phyloP scores from a whole-genome alignment of 306 rosid genomes.

The Echinosophora koreensis region DNA sequence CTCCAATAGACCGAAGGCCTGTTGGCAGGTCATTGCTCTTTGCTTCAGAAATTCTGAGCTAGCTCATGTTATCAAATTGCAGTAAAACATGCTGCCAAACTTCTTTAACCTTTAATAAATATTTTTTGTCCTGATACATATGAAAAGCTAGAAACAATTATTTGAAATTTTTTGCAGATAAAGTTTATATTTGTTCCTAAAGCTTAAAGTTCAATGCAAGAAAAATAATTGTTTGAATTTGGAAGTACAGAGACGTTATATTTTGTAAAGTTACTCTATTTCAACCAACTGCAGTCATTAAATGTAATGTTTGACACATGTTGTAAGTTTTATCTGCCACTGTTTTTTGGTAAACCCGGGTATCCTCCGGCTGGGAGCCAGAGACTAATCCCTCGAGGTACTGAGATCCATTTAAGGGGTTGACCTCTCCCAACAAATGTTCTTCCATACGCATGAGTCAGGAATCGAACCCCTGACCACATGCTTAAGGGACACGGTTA shows the following conservation, averaged over 20 bases:
- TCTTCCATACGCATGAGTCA: too few relatives aligned
- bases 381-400: too few relatives aligned
- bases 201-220: background rate
- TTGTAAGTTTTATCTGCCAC: too few relatives aligned
- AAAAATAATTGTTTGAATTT: background rate
- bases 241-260: background rate
- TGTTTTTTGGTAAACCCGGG: too few relatives aligned
- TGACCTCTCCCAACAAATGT: too few relatives aligned
- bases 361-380: too few relatives aligned
- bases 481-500: too few relatives aligned
- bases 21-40: slow-evolving; percentile 19
- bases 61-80: slow-evolving; percentile 16
- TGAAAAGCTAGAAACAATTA: slow-evolving; percentile 8
- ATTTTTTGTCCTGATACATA: background rate
- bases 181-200: background rate
- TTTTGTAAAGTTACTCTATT: background rate
- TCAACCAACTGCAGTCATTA: background rate
- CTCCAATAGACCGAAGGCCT: slow-evolving; percentile 7
- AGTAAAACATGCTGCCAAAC: background rate
- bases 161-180: background rate
- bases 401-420: too few relatives aligned
- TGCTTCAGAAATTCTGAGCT: slow-evolving; percentile 32
- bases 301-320: too few relatives aligned
- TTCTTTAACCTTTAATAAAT: background rate
- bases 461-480: too few relatives aligned